These are phyloP conservation scores for Spiraea crenata DNA, from an alignment of 331 rosid genomes.

Conservation along the genomic window DNA sequence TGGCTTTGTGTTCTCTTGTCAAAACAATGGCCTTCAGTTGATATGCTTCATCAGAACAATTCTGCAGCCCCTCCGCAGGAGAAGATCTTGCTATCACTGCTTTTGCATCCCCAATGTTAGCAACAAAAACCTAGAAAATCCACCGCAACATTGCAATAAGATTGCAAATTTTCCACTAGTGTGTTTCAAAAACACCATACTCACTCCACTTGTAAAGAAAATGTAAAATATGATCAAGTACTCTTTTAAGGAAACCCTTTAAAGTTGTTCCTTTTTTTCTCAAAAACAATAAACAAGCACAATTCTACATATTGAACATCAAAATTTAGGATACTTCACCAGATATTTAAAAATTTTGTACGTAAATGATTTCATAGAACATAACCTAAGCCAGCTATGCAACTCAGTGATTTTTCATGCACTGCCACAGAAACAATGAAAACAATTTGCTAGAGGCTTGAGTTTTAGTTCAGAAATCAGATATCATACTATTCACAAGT, in stretches of 20 bases:
- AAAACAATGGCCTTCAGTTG: conserved; percentile 76
- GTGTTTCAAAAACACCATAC: background rate
- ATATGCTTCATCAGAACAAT: conserved; percentile 41
- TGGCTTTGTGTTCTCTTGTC: conserved; percentile 89
- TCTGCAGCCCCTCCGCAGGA: conserved; percentile 38
- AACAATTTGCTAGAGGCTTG: background rate
- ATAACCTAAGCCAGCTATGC: background rate
- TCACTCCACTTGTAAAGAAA: background rate
- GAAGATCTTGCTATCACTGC: conserved; percentile 81
- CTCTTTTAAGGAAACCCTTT: background rate
- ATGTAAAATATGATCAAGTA: background rate
- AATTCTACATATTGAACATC: background rate
- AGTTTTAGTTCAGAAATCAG: background rate
- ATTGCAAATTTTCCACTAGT: background rate
- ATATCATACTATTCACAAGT: background rate
- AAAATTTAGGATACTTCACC: background rate
- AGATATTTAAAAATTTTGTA: background rate
- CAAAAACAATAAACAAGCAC: background rate
- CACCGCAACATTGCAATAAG: conserved; percentile 14
- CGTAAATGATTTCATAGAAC: background rate
- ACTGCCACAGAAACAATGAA: background rate
- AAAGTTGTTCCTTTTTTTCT: background rate
- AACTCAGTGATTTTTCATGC: background rate
- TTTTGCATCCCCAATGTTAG: conserved; percentile 88
- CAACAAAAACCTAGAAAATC: conserved; percentile 65